Conservation (phyloP, 805 yeast genomes). For the Wickerhamomyces mucosus region DNA sequence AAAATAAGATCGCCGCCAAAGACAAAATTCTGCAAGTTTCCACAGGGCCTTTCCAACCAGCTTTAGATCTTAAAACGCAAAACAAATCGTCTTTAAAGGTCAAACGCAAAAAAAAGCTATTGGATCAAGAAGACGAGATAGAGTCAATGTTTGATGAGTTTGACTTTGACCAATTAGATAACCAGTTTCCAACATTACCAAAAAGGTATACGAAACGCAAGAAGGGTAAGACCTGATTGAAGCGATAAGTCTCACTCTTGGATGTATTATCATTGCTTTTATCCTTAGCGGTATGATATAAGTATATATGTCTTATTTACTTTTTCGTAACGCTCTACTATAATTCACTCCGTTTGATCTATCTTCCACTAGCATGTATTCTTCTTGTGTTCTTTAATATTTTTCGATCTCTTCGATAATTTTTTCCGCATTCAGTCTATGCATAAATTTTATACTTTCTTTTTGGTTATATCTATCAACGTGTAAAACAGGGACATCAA, state of each 20-base stretch:
- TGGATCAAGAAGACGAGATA: conserved; percentile 19
- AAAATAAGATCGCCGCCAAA: too few relatives aligned
- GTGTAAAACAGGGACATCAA: conserved; percentile 74
- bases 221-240: conserved; percentile 14
- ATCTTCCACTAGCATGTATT: too few relatives aligned
- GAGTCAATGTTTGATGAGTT: conserved; percentile 13
- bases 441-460: conserved; percentile 56
- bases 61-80: too few relatives aligned
- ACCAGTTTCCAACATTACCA: conserved; percentile 8
- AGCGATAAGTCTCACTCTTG: too few relatives aligned
- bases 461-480: conserved; percentile 39
- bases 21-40: too few relatives aligned
- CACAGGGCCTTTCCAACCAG: too few relatives aligned
- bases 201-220: conserved; percentile 12
- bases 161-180: conserved; percentile 12
- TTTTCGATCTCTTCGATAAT: conserved; percentile 39
- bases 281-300: conserved; percentile 4
- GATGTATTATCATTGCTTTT: too few relatives aligned
- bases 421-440: conserved; percentile 47
- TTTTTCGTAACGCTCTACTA: too few relatives aligned
- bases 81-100: too few relatives aligned
- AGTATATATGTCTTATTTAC: background rate
- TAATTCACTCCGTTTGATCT: too few relatives aligned
- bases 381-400: background rate
- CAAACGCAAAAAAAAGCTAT: conserved; percentile 24